Base-by-base conservation (phyloP, 192 early-diverging fungal species). In the Cladochytrium replicatum region DNA sequence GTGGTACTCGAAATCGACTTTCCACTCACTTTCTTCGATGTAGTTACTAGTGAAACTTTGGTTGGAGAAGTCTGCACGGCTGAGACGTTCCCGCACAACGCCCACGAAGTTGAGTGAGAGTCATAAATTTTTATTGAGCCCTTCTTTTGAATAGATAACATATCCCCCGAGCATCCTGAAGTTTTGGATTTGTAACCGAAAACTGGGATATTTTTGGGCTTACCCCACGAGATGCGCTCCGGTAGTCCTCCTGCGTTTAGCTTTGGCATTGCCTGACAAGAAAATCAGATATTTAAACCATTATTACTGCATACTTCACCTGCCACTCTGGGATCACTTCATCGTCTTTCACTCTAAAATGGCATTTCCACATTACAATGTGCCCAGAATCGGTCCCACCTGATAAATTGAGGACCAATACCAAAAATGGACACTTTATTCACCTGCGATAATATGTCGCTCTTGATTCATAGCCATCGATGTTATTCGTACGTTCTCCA, bases 151-250 rank as follows among this genome's bases (percentile, higher is more conserved):
- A n/a, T n/a, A n/a, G n/a, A n/a, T n/a, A n/a, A n/a, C n/a, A n/a
- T n/a, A n/a, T n/a, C n/a, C n/a, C n/a, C n/a, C n/a, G n/a, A n/a
- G n/a, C n/a, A n/a, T n/a, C n/a, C n/a, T n/a, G n/a, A n/a, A n/a
- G n/a, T n/a, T n/a, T n/a, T n/a, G n/a, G n/a, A n/a, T n/a, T n/a
- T n/a, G n/a, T n/a, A n/a, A n/a, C n/a, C n/a, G n/a, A n/a, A n/a
- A n/a, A n/a, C n/a, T n/a, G n/a, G n/a, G n/a, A n/a, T n/a, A n/a
- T n/a, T n/a, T n/a, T n/a, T n/a, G n/a, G 17, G 34, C 40, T 13
- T 60, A 66, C 64, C 64, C 64, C 64, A 66, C 0, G 29, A 41
- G 22, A 66, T 27, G 2, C 46, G 38, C 15, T 66, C 49, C 17
- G 57, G 46, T 21, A 13, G 17, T 5, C 50, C 57, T 3, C 48